Evolutionary conservation across 306 rosid genomes (phyloP).

Genomic region (Geum urbanum): DNA sequence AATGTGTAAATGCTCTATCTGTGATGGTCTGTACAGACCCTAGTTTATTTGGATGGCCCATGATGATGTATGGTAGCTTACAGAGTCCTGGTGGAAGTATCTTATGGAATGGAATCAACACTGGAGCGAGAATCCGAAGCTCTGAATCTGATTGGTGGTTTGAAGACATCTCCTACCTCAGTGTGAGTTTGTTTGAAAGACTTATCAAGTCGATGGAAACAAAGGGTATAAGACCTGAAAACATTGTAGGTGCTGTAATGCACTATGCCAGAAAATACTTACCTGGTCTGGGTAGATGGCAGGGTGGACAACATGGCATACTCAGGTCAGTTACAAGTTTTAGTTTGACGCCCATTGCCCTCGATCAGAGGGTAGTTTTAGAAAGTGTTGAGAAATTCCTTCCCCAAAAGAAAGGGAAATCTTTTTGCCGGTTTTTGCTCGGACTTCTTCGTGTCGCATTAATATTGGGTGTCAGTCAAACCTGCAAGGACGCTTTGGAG

Average conservation of each 20-base stretch:
- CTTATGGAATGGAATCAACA: conserved; percentile 93
- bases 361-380: conserved; percentile 68
- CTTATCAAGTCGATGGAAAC: conserved; percentile 80
- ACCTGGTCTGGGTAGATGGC: conserved; percentile 93
- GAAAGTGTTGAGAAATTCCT: conserved; percentile 80
- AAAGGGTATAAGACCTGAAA: conserved; percentile 81
- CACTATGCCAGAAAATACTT: conserved; percentile 79
- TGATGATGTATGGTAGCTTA: conserved; percentile 98
- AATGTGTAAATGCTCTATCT: conserved; percentile 72
- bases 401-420: conserved; percentile 75
- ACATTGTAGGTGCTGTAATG: conserved; percentile 72
- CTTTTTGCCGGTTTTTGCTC: conserved; percentile 74
- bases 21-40: conserved; percentile 96
- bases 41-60: conserved; percentile 98
- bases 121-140: conserved; percentile 84
- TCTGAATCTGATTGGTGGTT: conserved; percentile 99
- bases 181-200: conserved; percentile 66
- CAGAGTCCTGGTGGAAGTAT: conserved; percentile 99
- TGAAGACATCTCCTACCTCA: conserved; percentile 86
- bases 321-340: conserved; percentile 69
- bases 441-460: conserved; percentile 91
- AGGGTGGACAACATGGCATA: conserved; percentile 56
- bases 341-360: conserved; percentile 65
- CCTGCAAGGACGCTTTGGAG: conserved; percentile 67
- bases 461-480: conserved; percentile 58